These are phyloP conservation scores for Drechslerella dactyloides DNA, from an alignment of 2,329 filamentous ascomycete species.

Conservation along the genomic window DNA sequence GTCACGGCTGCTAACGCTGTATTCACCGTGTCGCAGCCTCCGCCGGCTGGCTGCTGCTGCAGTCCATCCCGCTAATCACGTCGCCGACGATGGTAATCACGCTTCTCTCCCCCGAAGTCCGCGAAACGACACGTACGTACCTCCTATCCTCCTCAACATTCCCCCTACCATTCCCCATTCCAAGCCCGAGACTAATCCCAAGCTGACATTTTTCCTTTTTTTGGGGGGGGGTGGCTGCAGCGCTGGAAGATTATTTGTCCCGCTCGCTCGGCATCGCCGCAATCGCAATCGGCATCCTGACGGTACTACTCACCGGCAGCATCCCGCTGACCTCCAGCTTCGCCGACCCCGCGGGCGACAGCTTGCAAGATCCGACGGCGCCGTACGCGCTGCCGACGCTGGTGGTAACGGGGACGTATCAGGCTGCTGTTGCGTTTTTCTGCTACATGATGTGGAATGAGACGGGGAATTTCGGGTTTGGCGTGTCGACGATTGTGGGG, in stretches of 20 bases:
- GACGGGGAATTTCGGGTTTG: slow-evolving; percentile 66
- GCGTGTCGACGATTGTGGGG: slow-evolving; percentile 67
- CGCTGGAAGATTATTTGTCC: slow-evolving; percentile 74
- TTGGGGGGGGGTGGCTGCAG: slow-evolving; percentile 54
- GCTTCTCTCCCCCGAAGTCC: slow-evolving; percentile 66
- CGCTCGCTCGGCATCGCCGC: slow-evolving; percentile 73
- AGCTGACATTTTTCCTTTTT: too few relatives aligned
- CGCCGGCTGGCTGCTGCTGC: slow-evolving; percentile 63
- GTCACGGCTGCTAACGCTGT: slow-evolving; percentile 5
- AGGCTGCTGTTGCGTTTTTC: slow-evolving; percentile 69
- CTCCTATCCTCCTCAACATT: neutral
- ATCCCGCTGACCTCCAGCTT: slow-evolving; percentile 66
- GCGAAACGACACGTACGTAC: slow-evolving; percentile 63
- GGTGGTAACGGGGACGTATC: slow-evolving; percentile 71
- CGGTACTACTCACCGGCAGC: slow-evolving; percentile 73
- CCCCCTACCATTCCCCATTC: slow-evolving; percentile 23
- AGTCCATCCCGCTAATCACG: slow-evolving; percentile 65
- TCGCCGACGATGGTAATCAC: slow-evolving; percentile 69
- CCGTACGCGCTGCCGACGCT: slow-evolving; percentile 72
- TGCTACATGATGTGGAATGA: slow-evolving; percentile 71
- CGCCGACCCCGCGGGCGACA: slow-evolving; percentile 54
- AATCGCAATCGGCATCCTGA: slow-evolving; percentile 68
- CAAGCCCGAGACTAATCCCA: too few relatives aligned
- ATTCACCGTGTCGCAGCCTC: slow-evolving; percentile 60
- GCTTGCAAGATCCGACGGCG: slow-evolving; percentile 62